Percentiles rank a stretch among this genome's conserved stretches.
Evolutionary conservation across 192 early-diverging fungal species (phyloP).

Genomic region (Entomortierella beljakovae): DNA sequence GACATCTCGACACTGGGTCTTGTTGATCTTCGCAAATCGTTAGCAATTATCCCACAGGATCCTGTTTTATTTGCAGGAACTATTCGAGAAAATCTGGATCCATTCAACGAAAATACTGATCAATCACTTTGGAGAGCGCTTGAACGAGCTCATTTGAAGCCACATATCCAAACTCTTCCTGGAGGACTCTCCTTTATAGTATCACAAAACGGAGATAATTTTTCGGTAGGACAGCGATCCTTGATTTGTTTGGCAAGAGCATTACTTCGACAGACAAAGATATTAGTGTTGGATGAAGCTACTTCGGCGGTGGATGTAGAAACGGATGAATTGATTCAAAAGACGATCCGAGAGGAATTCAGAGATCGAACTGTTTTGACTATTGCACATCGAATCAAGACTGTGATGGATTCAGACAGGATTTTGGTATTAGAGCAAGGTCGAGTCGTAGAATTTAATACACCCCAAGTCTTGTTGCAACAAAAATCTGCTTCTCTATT

Average conservation of each 20-base stretch:
- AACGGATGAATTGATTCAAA: constrained; percentile 90
- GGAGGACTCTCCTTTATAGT: constrained; percentile 77
- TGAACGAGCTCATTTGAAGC: constrained; percentile 75
- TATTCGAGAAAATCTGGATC: constrained; percentile 69
- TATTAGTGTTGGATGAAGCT: constrained; percentile 59
- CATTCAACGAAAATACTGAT: constrained; percentile 61
- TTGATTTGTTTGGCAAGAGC: constrained; percentile 78
- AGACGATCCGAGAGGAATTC: constrained; percentile 83
- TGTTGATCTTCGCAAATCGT: constrained; percentile 62
- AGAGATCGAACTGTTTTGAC: constrained; percentile 81
- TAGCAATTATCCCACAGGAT: constrained; percentile 87
- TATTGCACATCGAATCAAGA: constrained; percentile 91
- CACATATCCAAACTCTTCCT: constrained; percentile 67
- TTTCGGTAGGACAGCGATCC: constrained; percentile 85
- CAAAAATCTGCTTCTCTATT: constrained; percentile 70
- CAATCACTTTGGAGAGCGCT: constrained; percentile 76
- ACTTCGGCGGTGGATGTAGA: constrained; percentile 79
- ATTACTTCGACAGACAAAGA: constrained; percentile 68
- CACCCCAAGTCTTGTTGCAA: constrained; percentile 73
- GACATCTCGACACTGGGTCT: constrained; percentile 73
- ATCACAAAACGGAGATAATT: constrained; percentile 82
- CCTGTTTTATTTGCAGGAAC: constrained; percentile 75
- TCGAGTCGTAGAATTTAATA: constrained; percentile 83
- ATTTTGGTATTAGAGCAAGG: constrained; percentile 84
- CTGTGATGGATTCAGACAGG: constrained; percentile 87